Evolutionary conservation across 1,139 yeast genomes (phyloP), one percentile per base, ranked within the genome.

Genomic region (Hansenula lynferdii): DNA sequence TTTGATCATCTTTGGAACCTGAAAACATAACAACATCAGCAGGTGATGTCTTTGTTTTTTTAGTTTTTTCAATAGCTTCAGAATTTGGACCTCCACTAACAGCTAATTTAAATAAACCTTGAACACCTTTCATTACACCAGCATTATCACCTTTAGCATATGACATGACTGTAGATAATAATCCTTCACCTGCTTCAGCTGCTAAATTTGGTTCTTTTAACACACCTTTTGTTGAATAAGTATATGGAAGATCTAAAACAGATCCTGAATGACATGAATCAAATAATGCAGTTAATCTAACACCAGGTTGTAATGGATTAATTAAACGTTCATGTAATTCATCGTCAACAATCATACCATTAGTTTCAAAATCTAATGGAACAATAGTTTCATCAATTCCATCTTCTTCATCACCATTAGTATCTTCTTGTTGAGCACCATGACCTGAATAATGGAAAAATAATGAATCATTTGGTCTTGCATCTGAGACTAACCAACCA

Each of bases 261-360:
- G 96, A 82, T 22, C 97, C 97, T 2, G 96, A 85, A 58, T 90
- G 97, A 59, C 97, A 90, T 17, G 95, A 83, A 64, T 90, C 97
- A 56, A 80, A 89, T 49, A 90, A 67, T 0, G 95, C 95, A 3
- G 97, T 90, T 47, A 90, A 70, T 48, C 95, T 73, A 42, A 89
- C 86, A 32, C 97, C 97, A 1, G 82, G 76, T 22, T 81, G 86
- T 49, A 90, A 70, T 0, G 87, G 77, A 45, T 69, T 71, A 20
- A 90, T 96, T 80, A 90, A 69, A 38, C 84, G 75, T 38, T 74
- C 85, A 58, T 90, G 96, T 75, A 90, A 75, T 26, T 77, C 75
- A 61, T 90, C 97, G 60, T 90, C 97, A 6, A 81, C 73, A 41
- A 90, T 76, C 42, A 80, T 83, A 3, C 95, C 95, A 5, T 70